These are phyloP conservation scores for Candida quercuum DNA, from an alignment of 805 yeast species.

Conservation along the genomic window DNA sequence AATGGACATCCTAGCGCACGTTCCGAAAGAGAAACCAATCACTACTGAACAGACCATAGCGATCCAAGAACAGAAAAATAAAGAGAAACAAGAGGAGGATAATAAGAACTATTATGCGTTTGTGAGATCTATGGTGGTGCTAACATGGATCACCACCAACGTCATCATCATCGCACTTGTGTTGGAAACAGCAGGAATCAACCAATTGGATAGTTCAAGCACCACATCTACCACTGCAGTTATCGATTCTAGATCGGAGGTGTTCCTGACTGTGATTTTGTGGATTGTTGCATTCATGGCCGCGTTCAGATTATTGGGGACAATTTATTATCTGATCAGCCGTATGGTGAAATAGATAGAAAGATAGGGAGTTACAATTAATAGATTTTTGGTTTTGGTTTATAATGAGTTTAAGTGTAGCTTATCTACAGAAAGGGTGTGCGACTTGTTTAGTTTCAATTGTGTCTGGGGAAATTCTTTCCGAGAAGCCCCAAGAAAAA, in stretches of 20 bases:
- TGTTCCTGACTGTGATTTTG: slow-evolving; percentile 76
- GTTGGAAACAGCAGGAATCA: slow-evolving; percentile 76
- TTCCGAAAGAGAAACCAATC: slow-evolving; percentile 22
- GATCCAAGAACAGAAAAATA: slow-evolving; percentile 29
- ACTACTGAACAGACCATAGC: slow-evolving; percentile 22
- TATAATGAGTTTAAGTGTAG: too few species aligned
- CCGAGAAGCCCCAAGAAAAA: too few species aligned
- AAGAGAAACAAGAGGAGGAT: slow-evolving; percentile 40
- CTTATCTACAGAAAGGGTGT: too few species aligned
- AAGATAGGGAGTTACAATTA: neutral
- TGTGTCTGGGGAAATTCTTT: too few species aligned
- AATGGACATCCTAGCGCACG: slow-evolving; percentile 47
- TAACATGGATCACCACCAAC: slow-evolving; percentile 86
- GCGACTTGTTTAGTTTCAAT: too few species aligned
- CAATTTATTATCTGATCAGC: slow-evolving; percentile 48
- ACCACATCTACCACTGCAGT: slow-evolving; percentile 12
- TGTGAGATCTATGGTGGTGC: slow-evolving; percentile 82
- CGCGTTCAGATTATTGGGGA: slow-evolving; percentile 73
- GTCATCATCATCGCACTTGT: slow-evolving; percentile 79
- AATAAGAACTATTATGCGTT: slow-evolving; percentile 85
- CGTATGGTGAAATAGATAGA: slow-evolving; percentile 27
- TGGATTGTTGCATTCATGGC: slow-evolving; percentile 96
- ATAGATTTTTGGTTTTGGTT: neutral
- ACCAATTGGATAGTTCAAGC: slow-evolving; percentile 27
- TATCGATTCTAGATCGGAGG: slow-evolving; percentile 38